A percentile compares a stretch with the other conserved stretches of the same genome.
Evolutionary conservation across 768 basidiomycete genomes (phyloP).

Genomic region (Russula vinacea): DNA sequence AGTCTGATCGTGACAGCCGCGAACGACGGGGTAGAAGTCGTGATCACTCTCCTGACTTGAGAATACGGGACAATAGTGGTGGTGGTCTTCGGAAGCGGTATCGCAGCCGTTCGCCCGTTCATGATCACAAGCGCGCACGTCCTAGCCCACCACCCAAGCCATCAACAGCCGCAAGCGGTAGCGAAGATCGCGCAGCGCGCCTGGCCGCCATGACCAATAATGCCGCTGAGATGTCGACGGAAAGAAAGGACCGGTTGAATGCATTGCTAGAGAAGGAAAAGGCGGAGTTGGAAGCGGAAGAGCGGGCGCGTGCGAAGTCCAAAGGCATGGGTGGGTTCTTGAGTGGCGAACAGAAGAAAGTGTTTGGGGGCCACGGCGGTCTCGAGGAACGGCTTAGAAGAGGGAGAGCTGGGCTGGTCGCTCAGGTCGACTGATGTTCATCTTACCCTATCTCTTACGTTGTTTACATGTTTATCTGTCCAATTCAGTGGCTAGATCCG

Average conservation of each 20-base stretch:
- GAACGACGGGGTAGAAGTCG: conserved; percentile 34
- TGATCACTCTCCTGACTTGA: conserved; percentile 31
- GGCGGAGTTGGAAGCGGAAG: conserved; percentile 71
- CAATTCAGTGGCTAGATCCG: conserved; percentile 16
- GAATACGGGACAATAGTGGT: conserved; percentile 31
- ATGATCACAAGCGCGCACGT: conserved; percentile 50
- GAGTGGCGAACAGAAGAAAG: conserved; percentile 77
- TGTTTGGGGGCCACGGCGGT: conserved; percentile 74
- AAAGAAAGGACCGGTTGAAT: conserved; percentile 70
- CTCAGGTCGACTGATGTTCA: conserved; percentile 51
- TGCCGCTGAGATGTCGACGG: conserved; percentile 60
- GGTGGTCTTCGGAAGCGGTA: conserved; percentile 39
- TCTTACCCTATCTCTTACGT: conserved; percentile 14
- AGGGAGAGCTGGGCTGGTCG: conserved; percentile 67
- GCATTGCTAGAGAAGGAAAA: conserved; percentile 72
- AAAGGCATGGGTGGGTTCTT: conserved; percentile 81
- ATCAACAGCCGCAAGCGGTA: conserved; percentile 28
- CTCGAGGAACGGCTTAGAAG: conserved; percentile 76
- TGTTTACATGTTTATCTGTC: conserved; percentile 8
- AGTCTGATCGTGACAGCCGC: conserved; percentile 43
- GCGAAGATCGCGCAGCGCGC: conserved; percentile 71
- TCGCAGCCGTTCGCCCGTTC: conserved; percentile 40
- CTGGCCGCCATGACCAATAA: conserved; percentile 84
- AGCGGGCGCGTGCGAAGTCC: conserved; percentile 60
- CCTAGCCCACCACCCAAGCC: conserved; percentile 40